Evolutionary conservation across 352 stramenopile species (phyloP).

Genomic region (Chrysophaeum taylorii): DNA sequence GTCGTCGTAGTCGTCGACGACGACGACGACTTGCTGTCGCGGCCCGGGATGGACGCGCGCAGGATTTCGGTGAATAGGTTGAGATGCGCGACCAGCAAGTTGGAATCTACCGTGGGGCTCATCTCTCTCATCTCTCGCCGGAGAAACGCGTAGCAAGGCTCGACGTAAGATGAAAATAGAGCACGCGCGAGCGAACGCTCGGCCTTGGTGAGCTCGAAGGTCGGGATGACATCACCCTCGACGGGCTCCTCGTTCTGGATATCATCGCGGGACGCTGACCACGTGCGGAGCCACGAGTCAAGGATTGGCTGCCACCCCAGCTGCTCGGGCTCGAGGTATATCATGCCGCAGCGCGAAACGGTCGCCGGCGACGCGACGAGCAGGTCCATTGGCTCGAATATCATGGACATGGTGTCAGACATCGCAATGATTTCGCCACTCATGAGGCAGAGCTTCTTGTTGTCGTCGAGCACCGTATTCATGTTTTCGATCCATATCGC

Average conservation of each 20-base stretch:
- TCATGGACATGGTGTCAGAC: slow-evolving; percentile 84
- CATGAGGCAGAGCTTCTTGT: slow-evolving; percentile 85
- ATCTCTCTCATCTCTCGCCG: slow-evolving; percentile 69
- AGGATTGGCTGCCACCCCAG: slow-evolving; percentile 73
- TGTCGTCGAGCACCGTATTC: slow-evolving; percentile 84
- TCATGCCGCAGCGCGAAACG: slow-evolving; percentile 78
- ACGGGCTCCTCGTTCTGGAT: no score
- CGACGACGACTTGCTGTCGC: not conserved
- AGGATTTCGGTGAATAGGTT: slow-evolving; percentile 44
- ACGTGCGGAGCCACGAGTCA: slow-evolving; percentile 56
- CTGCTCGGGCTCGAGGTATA: slow-evolving; percentile 78
- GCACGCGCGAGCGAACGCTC: slow-evolving; percentile 58
- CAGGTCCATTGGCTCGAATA: slow-evolving; percentile 85
- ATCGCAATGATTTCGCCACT: slow-evolving; percentile 86
- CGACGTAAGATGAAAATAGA: slow-evolving; percentile 70
- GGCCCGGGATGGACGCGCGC: slow-evolving; percentile 26
- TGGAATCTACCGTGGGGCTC: slow-evolving; percentile 71
- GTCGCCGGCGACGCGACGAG: slow-evolving; percentile 55
- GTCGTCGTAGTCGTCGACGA: slow-evolving; percentile 14
- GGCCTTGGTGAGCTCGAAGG: slow-evolving; percentile 57
- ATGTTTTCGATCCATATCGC: slow-evolving; percentile 90
- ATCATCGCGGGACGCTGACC: not conserved
- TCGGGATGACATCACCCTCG: no score
- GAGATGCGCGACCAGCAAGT: slow-evolving; percentile 70
- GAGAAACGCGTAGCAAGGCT: slow-evolving; percentile 72